Evolutionary conservation across 2,329 filamentous ascomycete genomes (phyloP).

Genomic region (Tolypocladium ophioglossoides): DNA sequence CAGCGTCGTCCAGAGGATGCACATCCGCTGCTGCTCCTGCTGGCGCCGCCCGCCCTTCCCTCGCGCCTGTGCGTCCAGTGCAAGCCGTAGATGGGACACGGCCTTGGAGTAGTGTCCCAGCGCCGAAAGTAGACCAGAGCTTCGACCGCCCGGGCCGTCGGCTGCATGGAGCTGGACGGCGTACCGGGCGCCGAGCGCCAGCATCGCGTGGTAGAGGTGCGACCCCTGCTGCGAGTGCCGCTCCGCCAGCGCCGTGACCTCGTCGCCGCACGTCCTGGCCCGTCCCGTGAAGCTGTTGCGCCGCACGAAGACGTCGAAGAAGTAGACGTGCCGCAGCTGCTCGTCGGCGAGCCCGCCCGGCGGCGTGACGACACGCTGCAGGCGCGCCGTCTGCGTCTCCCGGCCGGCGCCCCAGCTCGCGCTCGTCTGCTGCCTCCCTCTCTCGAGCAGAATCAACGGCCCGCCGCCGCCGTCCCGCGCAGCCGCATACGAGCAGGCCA

Average conservation of each 20-base stretch:
- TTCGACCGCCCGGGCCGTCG: neutral
- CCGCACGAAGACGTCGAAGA: constrained; percentile 17
- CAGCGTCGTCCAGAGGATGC: constrained; percentile 22
- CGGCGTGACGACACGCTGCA: neutral
- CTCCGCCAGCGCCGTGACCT: constrained; percentile 11
- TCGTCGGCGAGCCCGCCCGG: constrained; percentile 7
- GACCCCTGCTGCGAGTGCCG: neutral
- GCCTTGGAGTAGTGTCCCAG: neutral
- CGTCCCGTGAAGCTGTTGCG: constrained; percentile 16
- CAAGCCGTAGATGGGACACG: neutral
- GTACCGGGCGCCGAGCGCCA: neutral
- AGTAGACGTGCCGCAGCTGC: constrained; percentile 12
- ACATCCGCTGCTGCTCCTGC: neutral
- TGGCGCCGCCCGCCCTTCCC: neutral
- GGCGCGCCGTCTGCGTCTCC: neutral
- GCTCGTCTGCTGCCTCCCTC: constrained; percentile 5
- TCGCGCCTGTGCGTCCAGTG: neutral
- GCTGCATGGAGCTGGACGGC: neutral
- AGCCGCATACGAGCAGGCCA: constrained; percentile 11
- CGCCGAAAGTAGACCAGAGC: neutral
- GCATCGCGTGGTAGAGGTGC: neutral
- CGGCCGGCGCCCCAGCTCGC: neutral
- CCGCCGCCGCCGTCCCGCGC: neutral
- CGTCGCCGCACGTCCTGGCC: constrained; percentile 3
- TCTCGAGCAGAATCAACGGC: constrained; percentile 11